phyloP scores from a whole-genome alignment of 345 rosid genomes.

The Microcos paniculata region DNA sequence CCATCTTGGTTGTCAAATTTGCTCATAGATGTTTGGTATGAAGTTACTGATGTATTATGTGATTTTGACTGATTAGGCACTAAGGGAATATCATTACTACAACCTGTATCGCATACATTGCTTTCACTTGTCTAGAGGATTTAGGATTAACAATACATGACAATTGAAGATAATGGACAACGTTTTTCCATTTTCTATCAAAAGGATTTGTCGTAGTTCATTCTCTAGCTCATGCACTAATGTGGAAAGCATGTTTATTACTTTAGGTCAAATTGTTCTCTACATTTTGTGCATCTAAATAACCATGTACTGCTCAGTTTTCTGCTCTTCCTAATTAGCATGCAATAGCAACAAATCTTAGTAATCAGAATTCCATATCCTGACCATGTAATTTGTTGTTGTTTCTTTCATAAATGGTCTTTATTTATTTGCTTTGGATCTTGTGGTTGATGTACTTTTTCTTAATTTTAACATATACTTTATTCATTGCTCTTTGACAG shows the following conservation, averaged over 20 bases:
- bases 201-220: not conserved
- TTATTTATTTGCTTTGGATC: not conserved
- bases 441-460: constrained; percentile 1
- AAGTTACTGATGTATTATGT: not conserved
- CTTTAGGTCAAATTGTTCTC: not conserved
- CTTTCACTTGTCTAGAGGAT: not conserved
- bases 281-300: not conserved
- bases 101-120: not conserved
- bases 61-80: not conserved
- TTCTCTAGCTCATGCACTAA: not conserved
- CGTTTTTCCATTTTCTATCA: too few relatives aligned
- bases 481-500: constrained; percentile 40
- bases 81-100: not conserved
- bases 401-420: not conserved
- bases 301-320: not conserved
- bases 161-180: too few relatives aligned
- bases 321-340: not conserved
- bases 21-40: not conserved
- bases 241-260: not conserved
- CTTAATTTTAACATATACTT: constrained; percentile 5
- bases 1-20: not conserved
- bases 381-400: not conserved
- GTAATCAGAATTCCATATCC: not conserved
- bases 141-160: not conserved
- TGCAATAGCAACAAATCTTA: not conserved